A percentile compares a stretch with the other conserved stretches of the same genome.
Conservation (phyloP, 441 rosid genomes). For the Flueggea neowawraea region DNA sequence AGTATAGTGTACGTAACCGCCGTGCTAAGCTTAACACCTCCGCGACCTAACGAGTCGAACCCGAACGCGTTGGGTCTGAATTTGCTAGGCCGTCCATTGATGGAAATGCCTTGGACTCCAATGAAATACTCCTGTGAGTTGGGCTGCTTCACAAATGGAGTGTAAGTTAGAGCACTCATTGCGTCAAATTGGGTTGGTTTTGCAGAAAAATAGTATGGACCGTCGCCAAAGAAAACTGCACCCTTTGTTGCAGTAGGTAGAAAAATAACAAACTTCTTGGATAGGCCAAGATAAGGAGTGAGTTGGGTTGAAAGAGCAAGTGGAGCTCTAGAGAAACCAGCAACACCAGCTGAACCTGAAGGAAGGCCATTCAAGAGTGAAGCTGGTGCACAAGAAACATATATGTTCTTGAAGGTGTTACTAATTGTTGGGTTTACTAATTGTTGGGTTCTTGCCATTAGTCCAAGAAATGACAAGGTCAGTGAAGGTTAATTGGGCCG, state of each 20-base stretch:
- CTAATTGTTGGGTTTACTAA: conserved; percentile 4
- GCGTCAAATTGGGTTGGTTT: conserved; percentile 21
- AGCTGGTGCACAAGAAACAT: conserved; percentile 23
- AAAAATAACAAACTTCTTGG: conserved; percentile 4
- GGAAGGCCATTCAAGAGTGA: conserved; percentile 27
- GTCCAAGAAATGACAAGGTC: conserved; percentile 16
- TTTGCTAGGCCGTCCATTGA: conserved; percentile 3
- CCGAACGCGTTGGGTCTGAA: conserved; percentile 5
- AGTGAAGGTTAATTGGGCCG: conserved; percentile 15
- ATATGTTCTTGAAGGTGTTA: conserved; percentile 6
- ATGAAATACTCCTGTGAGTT: conserved; percentile 25
- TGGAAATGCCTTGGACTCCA: conserved; percentile 20
- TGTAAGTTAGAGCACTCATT: conserved; percentile 25
- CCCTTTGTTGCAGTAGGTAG: too few species aligned
- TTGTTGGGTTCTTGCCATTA: conserved; percentile 18
- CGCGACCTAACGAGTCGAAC: conserved; percentile 25
- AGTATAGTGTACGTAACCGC: conserved; percentile 25
- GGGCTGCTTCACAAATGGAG: conserved; percentile 2
- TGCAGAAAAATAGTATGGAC: too few species aligned
- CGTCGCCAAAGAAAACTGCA: too few species aligned
- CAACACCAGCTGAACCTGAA: conserved; percentile 25
- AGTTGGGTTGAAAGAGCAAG: conserved; percentile 21
- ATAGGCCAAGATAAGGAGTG: conserved; percentile 11
- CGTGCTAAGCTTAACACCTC: conserved; percentile 35
- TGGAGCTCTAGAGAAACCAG: conserved; percentile 30